These are phyloP conservation scores for Whalleya microplaca DNA, from an alignment of 2,329 filamentous ascomycete genomes.

Conservation along the genomic window DNA sequence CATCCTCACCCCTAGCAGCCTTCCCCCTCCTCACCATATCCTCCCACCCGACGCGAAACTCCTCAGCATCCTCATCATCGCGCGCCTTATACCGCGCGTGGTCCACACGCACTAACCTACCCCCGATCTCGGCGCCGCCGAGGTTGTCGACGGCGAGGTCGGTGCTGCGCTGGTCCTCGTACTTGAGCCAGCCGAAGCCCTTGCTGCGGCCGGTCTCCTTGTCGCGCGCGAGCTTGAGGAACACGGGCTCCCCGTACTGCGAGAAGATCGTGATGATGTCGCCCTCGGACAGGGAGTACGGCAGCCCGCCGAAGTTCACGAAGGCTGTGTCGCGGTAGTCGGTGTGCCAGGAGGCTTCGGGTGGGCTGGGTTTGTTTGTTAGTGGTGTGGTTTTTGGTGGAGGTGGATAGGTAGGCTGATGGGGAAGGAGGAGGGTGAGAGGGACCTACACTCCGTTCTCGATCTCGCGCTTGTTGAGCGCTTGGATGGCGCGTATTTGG, in stretches of 20 bases:
- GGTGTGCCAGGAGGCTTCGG: constrained; percentile 92
- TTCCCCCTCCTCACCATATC: constrained; percentile 60
- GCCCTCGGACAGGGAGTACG: constrained; percentile 91
- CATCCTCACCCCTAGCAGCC: constrained; percentile 41
- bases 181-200: constrained; percentile 96
- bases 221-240: constrained; percentile 89
- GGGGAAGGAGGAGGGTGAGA: background rate
- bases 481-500: constrained; percentile 87
- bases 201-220: constrained; percentile 95
- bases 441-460: constrained; percentile 78
- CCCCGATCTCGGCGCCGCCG: constrained; percentile 81
- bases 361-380: constrained; percentile 58
- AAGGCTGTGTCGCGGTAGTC: constrained; percentile 98
- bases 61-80: constrained; percentile 73
- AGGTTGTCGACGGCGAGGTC: constrained; percentile 97
- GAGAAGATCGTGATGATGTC: constrained; percentile 97
- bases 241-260: constrained; percentile 93
- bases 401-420: background rate
- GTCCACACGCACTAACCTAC: constrained; percentile 82
- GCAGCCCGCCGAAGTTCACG: constrained; percentile 92
- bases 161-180: constrained; percentile 95
- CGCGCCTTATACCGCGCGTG: constrained; percentile 89
- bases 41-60: constrained; percentile 62
- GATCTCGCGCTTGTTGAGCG: constrained; percentile 92
- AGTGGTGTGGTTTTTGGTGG: constrained; percentile 19